These are phyloP conservation scores for Alternaria incomplexa DNA, from an alignment of 2,329 filamentous ascomycete genomes.

Conservation along the genomic window DNA sequence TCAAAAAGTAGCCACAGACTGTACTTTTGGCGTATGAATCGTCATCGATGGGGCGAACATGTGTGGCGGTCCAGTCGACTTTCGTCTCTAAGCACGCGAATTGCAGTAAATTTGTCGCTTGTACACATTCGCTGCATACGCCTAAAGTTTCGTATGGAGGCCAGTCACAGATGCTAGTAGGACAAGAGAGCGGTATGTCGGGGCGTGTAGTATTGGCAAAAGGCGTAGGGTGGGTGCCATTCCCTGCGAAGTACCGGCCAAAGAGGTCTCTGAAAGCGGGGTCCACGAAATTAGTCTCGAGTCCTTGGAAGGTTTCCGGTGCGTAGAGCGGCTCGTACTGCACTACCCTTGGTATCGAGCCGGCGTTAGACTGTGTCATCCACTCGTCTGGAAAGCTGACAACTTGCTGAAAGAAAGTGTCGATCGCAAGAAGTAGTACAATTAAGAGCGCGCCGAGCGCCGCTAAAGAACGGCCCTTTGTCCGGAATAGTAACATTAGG, in stretches of 20 bases:
- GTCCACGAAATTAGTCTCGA: no score
- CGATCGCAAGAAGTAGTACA: no score
- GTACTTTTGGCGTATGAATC: slow-evolving; percentile 20
- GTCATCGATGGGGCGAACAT: background rate
- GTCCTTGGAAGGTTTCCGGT: no score
- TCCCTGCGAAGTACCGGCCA: no score
- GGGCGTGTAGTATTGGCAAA: slow-evolving; percentile 13
- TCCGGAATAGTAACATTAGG: slow-evolving; percentile 15
- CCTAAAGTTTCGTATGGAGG: slow-evolving; percentile 31
- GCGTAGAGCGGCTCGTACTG: no score
- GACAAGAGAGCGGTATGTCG: slow-evolving; percentile 35
- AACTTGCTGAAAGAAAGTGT: no score
- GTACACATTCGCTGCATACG: slow-evolving; percentile 31
- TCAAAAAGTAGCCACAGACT: slow-evolving; percentile 37
- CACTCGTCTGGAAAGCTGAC: no score
- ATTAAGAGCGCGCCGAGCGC: background rate
- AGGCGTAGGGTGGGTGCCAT: no score
- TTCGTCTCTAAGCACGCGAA: slow-evolving; percentile 13
- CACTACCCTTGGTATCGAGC: no score
- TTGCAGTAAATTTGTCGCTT: slow-evolving; percentile 7
- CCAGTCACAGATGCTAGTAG: slow-evolving; percentile 40
- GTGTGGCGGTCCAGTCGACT: slow-evolving; percentile 24
- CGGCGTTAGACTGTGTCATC: no score
- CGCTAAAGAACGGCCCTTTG: slow-evolving; percentile 19
- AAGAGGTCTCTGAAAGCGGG: no score